Percentiles rank a stretch among this genome's conserved stretches.
Evolutionary conservation across 495 filamentous ascomycete genomes (phyloP).

Genomic region (Aspergillus ostianus): DNA sequence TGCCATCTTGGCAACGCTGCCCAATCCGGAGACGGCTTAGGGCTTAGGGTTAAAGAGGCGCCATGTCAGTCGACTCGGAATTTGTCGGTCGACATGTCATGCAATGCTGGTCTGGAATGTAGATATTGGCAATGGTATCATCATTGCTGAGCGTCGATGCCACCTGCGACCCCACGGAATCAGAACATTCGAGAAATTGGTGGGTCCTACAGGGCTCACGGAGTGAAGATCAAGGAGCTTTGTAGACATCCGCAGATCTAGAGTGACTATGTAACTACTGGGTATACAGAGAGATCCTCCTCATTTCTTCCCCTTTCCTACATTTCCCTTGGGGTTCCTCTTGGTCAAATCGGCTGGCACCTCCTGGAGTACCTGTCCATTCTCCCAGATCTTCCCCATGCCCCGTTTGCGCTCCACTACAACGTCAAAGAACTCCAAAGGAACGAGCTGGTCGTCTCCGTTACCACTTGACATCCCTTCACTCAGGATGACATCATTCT

Average conservation of each 20-base stretch:
- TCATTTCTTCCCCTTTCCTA: slow-evolving; percentile 1
- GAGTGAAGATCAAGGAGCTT: background rate
- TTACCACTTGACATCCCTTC: slow-evolving; percentile 37
- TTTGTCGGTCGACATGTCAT: background rate
- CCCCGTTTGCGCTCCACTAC: slow-evolving; percentile 58
- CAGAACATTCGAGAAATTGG: no score
- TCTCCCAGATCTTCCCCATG: slow-evolving; percentile 64
- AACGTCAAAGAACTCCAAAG: slow-evolving; percentile 43
- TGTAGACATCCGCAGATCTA: background rate
- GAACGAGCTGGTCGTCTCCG: slow-evolving; percentile 30
- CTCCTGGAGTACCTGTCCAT: slow-evolving; percentile 58
- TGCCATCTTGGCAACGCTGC: slow-evolving; percentile 25
- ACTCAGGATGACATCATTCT: slow-evolving; percentile 72
- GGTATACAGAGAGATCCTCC: background rate
- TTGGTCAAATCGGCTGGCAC: slow-evolving; percentile 33
- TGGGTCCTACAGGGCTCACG: background rate
- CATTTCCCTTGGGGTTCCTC: slow-evolving; percentile 35
- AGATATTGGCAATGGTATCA: background rate
- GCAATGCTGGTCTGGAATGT: background rate
- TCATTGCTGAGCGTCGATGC: no score
- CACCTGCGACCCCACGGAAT: no score
- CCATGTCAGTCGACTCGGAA: background rate
- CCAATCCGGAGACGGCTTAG: slow-evolving; percentile 25
- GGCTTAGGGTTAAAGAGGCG: slow-evolving; percentile 28
- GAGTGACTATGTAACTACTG: background rate